Conservation (phyloP, 2,329 filamentous ascomycete species). For the Diaporthe aspalathi region DNA sequence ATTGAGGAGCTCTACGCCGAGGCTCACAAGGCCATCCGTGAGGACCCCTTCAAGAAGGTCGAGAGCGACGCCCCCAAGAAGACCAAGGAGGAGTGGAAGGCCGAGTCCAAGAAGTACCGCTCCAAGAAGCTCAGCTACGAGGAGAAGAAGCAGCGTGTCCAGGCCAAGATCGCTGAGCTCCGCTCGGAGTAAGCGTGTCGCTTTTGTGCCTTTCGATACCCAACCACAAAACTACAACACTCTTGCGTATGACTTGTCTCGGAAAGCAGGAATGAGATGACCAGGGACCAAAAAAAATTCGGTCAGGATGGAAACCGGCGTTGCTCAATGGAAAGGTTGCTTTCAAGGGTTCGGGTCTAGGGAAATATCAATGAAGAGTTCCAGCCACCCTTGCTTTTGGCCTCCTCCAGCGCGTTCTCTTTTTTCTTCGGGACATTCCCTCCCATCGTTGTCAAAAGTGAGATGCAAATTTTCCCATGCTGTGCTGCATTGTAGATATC, state of each 20-base stretch:
- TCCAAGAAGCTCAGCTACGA: slow-evolving; percentile 81
- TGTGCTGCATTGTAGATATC: not conserved
- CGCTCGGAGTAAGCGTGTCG: slow-evolving; percentile 59
- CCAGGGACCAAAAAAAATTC: slow-evolving; percentile 18
- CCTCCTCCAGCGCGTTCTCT: slow-evolving; percentile 5
- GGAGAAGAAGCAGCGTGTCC: slow-evolving; percentile 84
- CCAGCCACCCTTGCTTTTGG: slow-evolving; percentile 38
- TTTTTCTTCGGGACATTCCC: no score
- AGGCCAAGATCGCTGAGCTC: slow-evolving; percentile 91
- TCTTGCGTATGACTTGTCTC: slow-evolving; percentile 24
- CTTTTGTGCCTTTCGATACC: not conserved
- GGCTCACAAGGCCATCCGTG: slow-evolving; percentile 96
- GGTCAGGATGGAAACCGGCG: slow-evolving; percentile 39
- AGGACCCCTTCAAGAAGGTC: slow-evolving; percentile 97
- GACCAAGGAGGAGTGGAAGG: slow-evolving; percentile 97
- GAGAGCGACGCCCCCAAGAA: slow-evolving; percentile 84
- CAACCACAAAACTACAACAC: slow-evolving; percentile 1
- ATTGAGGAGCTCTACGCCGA: slow-evolving; percentile 97
- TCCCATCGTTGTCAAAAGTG: not conserved
- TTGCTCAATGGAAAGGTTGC: slow-evolving; percentile 38
- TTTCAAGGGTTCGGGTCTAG: slow-evolving; percentile 38
- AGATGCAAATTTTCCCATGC: not conserved
- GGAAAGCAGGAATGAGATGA: slow-evolving; percentile 25
- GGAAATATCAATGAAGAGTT: slow-evolving; percentile 39
- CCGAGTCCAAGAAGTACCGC: slow-evolving; percentile 91